These are phyloP conservation scores for Vanderwaltozyma verrucispora DNA, from an alignment of 805 yeast species.

Conservation along the genomic window DNA sequence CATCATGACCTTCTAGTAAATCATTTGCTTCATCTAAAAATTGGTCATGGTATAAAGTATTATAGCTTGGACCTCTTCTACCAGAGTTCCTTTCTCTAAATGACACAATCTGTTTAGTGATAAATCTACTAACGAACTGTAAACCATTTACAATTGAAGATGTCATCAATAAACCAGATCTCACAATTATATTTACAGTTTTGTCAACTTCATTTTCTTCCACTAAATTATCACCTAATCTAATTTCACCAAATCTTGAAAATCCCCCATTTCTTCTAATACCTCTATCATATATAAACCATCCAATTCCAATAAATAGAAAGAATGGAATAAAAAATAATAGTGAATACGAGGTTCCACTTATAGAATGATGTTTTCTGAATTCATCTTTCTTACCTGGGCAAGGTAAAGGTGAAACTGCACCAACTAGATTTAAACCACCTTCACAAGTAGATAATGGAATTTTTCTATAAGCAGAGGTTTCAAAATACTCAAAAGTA, in stretches of 20 bases:
- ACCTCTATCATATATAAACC: slow-evolving; percentile 73
- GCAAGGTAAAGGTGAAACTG: slow-evolving; percentile 56
- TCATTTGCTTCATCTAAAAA: slow-evolving; percentile 30
- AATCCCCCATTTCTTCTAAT: slow-evolving; percentile 71
- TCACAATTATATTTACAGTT: slow-evolving; percentile 48
- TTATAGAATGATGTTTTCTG: slow-evolving; percentile 40
- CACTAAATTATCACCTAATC: slow-evolving; percentile 63
- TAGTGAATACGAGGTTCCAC: slow-evolving; percentile 42
- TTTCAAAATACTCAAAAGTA: slow-evolving; percentile 63
- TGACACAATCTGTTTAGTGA: slow-evolving; percentile 6
- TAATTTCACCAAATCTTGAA: slow-evolving; percentile 71
- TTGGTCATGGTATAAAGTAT: slow-evolving; percentile 25
- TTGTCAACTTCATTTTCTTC: slow-evolving; percentile 55
- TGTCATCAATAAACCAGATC: slow-evolving; percentile 41
- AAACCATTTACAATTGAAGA: slow-evolving; percentile 29
- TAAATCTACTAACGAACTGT: slow-evolving; percentile 11
- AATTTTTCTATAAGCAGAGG: slow-evolving; percentile 86
- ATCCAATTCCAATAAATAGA: slow-evolving; percentile 42
- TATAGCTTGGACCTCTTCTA: slow-evolving; percentile 27
- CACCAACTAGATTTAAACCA: slow-evolving; percentile 59
- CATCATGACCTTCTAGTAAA: slow-evolving; percentile 31
- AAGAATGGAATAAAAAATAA: slow-evolving; percentile 48
- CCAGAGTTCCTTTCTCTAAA: slow-evolving; percentile 19
- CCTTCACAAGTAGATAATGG: slow-evolving; percentile 81
- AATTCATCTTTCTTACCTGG: slow-evolving; percentile 77